Conservation (phyloP, 371 early-diverging fungal genomes). For the Cokeromyces recurvatus region DNA sequence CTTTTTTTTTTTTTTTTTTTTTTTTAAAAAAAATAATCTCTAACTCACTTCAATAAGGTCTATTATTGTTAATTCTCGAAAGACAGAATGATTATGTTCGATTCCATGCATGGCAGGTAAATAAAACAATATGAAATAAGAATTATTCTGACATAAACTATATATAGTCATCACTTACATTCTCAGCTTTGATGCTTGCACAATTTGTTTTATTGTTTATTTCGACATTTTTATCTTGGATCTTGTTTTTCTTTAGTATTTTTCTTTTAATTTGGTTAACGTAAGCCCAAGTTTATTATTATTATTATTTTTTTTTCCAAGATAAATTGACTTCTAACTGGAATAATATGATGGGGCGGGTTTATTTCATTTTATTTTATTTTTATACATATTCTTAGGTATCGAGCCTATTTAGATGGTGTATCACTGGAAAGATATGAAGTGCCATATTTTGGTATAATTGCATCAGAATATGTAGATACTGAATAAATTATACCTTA, state of each 20-base stretch:
- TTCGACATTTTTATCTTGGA: slow-evolving; percentile 52
- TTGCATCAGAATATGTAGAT: slow-evolving; percentile 63
- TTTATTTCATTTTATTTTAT: too few species aligned
- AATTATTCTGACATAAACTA: too few species aligned
- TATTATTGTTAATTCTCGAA: slow-evolving; percentile 70
- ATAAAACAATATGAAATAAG: not conserved
- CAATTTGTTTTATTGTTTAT: slow-evolving; percentile 49
- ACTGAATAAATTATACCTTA: slow-evolving; percentile 37
- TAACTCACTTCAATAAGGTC: too few species aligned
- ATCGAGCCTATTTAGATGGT: slow-evolving; percentile 61
- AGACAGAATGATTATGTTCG: slow-evolving; percentile 79
- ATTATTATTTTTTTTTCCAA: too few species aligned
- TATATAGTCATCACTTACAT: slow-evolving; percentile 38
- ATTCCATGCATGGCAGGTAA: slow-evolving; percentile 85
- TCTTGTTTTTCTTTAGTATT: slow-evolving; percentile 48
- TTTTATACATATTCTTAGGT: too few species aligned
- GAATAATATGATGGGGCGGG: too few species aligned
- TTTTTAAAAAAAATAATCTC: too few species aligned
- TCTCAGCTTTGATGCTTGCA: slow-evolving; percentile 33
- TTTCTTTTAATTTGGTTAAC: slow-evolving; percentile 39
- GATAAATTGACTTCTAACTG: too few species aligned
- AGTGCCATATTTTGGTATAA: slow-evolving; percentile 54
- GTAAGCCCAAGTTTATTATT: too few species aligned
- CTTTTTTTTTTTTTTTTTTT: too few species aligned
- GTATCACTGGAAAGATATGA: slow-evolving; percentile 57